These are phyloP conservation scores for Alternaria triticina DNA, from an alignment of 2,329 filamentous ascomycete species.

Conservation along the genomic window DNA sequence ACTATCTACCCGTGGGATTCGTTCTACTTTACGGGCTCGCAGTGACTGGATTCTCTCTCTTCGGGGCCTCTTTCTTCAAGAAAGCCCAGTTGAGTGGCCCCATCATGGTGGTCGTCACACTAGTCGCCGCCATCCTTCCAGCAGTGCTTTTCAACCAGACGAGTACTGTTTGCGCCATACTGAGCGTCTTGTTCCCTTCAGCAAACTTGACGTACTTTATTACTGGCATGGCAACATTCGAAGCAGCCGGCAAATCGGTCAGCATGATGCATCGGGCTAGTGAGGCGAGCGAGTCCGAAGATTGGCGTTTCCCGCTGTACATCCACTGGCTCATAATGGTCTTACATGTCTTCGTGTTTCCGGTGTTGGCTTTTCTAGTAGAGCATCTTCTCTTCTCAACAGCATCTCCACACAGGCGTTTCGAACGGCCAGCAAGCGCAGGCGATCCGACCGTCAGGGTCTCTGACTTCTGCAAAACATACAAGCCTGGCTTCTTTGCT, in stretches of 20 bases:
- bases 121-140: conserved; percentile 84
- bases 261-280: conserved; percentile 16
- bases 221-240: conserved; percentile 28
- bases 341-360: conserved; percentile 25
- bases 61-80: conserved; percentile 83
- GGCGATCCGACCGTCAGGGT: conserved; percentile 63
- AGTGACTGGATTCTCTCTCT: conserved; percentile 78
- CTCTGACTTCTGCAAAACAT: conserved; percentile 71
- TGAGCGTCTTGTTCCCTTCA: conserved; percentile 81
- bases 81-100: conserved; percentile 89
- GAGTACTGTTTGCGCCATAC: conserved; percentile 65
- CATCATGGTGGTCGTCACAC: conserved; percentile 71
- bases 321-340: conserved; percentile 30
- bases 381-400: not conserved
- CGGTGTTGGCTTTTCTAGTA: not conserved
- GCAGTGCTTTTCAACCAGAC: conserved; percentile 66
- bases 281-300: not conserved
- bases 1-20: conserved; percentile 60
- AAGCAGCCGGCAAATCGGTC: conserved; percentile 15
- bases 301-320: conserved; percentile 25
- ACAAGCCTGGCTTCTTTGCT: conserved; percentile 53
- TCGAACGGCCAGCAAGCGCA: not conserved
- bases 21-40: conserved; percentile 77
- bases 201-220: conserved; percentile 71
- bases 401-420: not conserved